Evolutionary conservation across 2,329 filamentous ascomycete genomes (phyloP).

Genomic region (Fusarium torreyae): DNA sequence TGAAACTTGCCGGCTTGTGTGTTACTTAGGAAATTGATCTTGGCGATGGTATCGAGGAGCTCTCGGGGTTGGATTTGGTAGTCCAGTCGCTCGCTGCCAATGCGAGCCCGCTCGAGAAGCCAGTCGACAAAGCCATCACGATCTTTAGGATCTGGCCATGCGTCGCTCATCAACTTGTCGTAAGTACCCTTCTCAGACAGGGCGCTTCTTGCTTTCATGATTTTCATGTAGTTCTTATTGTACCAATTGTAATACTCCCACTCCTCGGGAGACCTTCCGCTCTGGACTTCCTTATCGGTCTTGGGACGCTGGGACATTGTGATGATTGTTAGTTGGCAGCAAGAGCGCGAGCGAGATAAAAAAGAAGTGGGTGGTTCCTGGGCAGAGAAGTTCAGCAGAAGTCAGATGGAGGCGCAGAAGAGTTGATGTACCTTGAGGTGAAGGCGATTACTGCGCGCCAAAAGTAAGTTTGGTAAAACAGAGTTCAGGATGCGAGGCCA

Average conservation of each 20-base stretch:
- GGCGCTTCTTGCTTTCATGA: too few species aligned
- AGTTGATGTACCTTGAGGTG: too few species aligned
- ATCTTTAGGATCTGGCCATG: not conserved
- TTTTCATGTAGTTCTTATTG: not conserved
- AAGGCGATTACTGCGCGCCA: too few species aligned
- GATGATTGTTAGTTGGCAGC: too few species aligned
- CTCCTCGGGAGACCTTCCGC: not conserved
- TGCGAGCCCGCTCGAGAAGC: too few species aligned
- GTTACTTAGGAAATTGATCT: not conserved
- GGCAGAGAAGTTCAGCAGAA: too few species aligned
- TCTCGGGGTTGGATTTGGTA: rapidly evolving
- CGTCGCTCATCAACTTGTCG: not conserved
- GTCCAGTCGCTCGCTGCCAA: too few species aligned
- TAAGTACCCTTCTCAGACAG: not conserved
- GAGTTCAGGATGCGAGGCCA: too few species aligned
- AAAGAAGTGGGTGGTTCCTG: too few species aligned
- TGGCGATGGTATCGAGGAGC: not conserved
- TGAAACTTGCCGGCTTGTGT: rapidly evolving
- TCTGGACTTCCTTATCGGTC: not conserved
- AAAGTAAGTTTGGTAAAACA: too few species aligned
- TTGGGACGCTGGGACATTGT: not conserved
- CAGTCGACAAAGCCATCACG: rapidly evolving
- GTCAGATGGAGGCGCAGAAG: too few species aligned
- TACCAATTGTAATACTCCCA: not conserved
- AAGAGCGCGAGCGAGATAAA: too few species aligned